Evolutionary conservation across 352 stramenopile species (phyloP).

Genomic region (Peronosclerospora sorghi): DNA sequence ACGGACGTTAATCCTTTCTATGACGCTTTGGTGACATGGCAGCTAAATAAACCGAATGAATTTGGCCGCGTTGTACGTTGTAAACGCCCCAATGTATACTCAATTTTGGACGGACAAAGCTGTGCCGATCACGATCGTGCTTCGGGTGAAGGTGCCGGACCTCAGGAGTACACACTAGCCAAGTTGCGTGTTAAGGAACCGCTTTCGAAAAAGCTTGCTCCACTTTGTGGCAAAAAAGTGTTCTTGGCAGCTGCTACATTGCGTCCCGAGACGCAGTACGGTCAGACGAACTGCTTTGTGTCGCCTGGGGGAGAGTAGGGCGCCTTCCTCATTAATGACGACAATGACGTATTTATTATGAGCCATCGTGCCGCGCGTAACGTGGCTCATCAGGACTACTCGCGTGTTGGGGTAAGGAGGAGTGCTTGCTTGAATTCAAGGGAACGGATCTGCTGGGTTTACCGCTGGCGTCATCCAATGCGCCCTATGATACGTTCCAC

Average conservation of each 20-base stretch:
- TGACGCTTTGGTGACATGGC: conserved; percentile 99
- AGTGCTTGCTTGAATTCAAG: conserved; percentile 86
- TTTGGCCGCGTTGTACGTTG: conserved; percentile 84
- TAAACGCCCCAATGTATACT: conserved; percentile 98
- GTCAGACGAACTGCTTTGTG: conserved; percentile 99
- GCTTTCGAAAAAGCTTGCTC: conserved; percentile 62
- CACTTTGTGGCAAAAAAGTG: conserved; percentile 84
- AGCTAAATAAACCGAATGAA: conserved; percentile 96
- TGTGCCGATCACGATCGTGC: conserved; percentile 99
- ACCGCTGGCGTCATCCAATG: conserved; percentile 91
- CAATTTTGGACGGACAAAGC: conserved; percentile 95
- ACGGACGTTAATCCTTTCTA: conserved; percentile 99
- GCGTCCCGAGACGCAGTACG: conserved; percentile 99
- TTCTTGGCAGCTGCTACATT: conserved; percentile 98
- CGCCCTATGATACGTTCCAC: conserved; percentile 98
- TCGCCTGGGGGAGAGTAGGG: conserved; percentile 98
- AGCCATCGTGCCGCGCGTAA: conserved; percentile 88
- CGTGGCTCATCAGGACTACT: conserved; percentile 92
- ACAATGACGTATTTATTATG: conserved; percentile 93
- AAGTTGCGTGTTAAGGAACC: conserved; percentile 91
- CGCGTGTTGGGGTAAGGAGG: conserved; percentile 82
- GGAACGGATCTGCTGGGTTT: conserved; percentile 96
- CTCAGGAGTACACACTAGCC: conserved; percentile 99
- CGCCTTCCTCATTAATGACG: conserved; percentile 92
- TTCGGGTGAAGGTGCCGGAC: conserved; percentile 95